Evolutionary conservation across 352 stramenopile species (phyloP).

Genomic region (Globisporangium ultimum): DNA sequence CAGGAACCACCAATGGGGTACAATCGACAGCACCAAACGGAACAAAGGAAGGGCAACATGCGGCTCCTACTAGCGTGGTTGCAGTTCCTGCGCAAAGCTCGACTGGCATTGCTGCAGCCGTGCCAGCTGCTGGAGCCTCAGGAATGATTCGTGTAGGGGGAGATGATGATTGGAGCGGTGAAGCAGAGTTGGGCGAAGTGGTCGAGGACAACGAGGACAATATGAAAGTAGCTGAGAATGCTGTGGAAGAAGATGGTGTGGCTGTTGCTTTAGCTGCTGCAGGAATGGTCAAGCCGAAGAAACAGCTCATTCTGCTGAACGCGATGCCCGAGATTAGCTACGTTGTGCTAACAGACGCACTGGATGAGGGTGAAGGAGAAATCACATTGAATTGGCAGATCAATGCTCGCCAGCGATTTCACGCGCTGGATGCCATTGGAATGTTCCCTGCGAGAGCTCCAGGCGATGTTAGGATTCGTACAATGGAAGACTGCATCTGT

Average conservation of each 20-base stretch:
- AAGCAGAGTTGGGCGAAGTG: conserved; percentile 7
- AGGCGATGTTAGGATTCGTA: conserved; percentile 23
- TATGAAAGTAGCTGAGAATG: conserved; percentile 10
- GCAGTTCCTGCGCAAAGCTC: not conserved
- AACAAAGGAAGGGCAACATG: not conserved
- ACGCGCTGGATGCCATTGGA: conserved; percentile 51
- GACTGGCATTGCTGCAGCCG: not conserved
- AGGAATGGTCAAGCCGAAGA: conserved; percentile 26
- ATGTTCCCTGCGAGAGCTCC: conserved; percentile 45
- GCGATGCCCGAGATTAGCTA: conserved; percentile 48
- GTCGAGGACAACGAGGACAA: conserved; percentile 15
- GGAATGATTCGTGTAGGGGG: not conserved
- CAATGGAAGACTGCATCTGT: conserved; percentile 61
- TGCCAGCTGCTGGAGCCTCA: not conserved
- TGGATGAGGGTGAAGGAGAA: conserved; percentile 47
- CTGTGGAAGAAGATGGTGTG: conserved; percentile 6
- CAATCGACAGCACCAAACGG: not conserved
- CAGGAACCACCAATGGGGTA: no score
- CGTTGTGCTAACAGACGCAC: conserved; percentile 42
- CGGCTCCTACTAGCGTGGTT: not conserved
- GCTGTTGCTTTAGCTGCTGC: conserved; percentile 22
- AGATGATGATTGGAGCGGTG: conserved; percentile 10
- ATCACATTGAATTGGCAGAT: conserved; percentile 57
- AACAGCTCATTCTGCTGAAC: conserved; percentile 39
- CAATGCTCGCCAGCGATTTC: conserved; percentile 48